phyloP scores from a whole-genome alignment of 441 rosid species.

The Isatis lusitanica region DNA sequence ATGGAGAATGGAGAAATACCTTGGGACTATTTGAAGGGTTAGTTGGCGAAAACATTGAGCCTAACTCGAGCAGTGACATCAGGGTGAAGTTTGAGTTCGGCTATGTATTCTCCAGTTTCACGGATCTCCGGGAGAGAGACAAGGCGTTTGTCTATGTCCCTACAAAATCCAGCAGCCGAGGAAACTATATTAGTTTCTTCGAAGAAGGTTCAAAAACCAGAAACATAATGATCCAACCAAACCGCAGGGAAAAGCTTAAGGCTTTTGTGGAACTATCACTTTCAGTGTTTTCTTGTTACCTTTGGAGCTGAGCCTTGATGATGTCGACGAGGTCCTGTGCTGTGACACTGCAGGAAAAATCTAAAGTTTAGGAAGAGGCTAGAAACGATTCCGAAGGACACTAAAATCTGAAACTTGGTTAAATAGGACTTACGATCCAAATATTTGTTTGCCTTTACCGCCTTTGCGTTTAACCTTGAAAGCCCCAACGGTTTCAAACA shows the following conservation, averaged over 20 bases:
- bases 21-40: slow-evolving; percentile 22
- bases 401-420: neutral
- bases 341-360: slow-evolving; percentile 64
- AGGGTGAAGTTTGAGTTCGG: slow-evolving; percentile 89
- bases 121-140: slow-evolving; percentile 81
- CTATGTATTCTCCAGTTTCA: slow-evolving; percentile 88
- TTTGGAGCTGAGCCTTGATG: slow-evolving; percentile 86
- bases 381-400: neutral
- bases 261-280: neutral
- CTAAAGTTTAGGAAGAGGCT: neutral
- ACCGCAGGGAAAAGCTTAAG: neutral
- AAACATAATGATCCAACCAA: no score
- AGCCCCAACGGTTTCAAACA: slow-evolving; percentile 85
- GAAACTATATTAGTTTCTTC: neutral
- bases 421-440: slow-evolving; percentile 65
- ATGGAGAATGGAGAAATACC: slow-evolving; percentile 18
- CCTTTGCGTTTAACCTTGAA: slow-evolving; percentile 94
- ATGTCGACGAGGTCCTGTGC: slow-evolving; percentile 91
- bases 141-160: slow-evolving; percentile 86
- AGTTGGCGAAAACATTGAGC: slow-evolving; percentile 66
- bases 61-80: slow-evolving; percentile 76
- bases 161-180: slow-evolving; percentile 30
- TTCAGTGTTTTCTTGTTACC: slow-evolving; percentile 46
- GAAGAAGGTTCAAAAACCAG: neutral
- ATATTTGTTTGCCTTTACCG: slow-evolving; percentile 81